phyloP scores from a whole-genome alignment of 352 stramenopile species.

The Phytophthora constricta region DNA sequence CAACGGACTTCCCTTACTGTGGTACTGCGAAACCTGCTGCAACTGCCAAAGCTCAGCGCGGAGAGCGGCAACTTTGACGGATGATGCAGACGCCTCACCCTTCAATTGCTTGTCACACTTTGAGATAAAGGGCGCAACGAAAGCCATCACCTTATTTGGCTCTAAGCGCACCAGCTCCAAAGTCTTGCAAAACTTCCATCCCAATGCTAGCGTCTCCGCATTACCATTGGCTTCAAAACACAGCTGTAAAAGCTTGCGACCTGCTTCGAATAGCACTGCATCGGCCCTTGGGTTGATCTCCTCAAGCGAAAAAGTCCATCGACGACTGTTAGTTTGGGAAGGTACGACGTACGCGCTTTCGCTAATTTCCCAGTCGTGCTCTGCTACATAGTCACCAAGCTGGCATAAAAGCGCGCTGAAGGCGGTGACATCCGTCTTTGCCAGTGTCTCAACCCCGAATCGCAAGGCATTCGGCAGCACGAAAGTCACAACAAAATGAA shows the following conservation, averaged over 20 bases:
- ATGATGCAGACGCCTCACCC: not conserved
- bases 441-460: slow-evolving; percentile 58
- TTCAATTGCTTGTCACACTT: slow-evolving; percentile 41
- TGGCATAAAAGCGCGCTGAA: slow-evolving; percentile 66
- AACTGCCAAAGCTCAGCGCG: slow-evolving; percentile 78
- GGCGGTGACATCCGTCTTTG: slow-evolving; percentile 38
- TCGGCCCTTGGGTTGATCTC: slow-evolving; percentile 32
- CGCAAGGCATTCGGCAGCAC: slow-evolving; percentile 66
- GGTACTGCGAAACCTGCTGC: slow-evolving; percentile 57
- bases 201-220: slow-evolving; percentile 43
- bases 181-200: slow-evolving; percentile 77
- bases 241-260: slow-evolving; percentile 30
- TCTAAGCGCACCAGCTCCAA: slow-evolving; percentile 58
- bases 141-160: slow-evolving; percentile 45
- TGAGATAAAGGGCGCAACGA: slow-evolving; percentile 49
- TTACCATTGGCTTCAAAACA: slow-evolving; percentile 10
- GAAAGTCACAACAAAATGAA: slow-evolving; percentile 60
- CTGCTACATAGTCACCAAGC: slow-evolving; percentile 57
- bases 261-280: slow-evolving; percentile 40
- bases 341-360: slow-evolving; percentile 55
- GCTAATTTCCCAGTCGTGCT: slow-evolving; percentile 54
- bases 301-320: slow-evolving; percentile 36
- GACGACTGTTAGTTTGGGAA: slow-evolving; percentile 31
- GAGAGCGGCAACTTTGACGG: slow-evolving; percentile 39
- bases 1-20: slow-evolving; percentile 27